Conservation (phyloP, 176 grass and related monocot genomes). For the Triticum dicoccoides region DNA sequence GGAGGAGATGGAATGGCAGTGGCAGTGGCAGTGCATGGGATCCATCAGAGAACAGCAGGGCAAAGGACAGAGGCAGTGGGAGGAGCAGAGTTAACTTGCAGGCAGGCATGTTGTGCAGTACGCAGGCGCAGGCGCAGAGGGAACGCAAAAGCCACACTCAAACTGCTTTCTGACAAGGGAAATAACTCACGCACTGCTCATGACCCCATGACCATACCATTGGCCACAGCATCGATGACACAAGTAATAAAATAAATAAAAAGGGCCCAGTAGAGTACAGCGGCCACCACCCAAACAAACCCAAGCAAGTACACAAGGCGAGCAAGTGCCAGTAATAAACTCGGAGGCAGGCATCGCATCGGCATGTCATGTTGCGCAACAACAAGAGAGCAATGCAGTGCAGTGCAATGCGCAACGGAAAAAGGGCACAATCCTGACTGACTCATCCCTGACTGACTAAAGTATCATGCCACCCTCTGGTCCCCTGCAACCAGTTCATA, state of each 20-base stretch:
- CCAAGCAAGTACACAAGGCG: background rate
- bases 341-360: too few relatives aligned
- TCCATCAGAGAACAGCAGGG: constrained; percentile 8
- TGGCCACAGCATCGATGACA: background rate
- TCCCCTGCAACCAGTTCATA: constrained; percentile 1
- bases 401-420: constrained; percentile 1
- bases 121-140: background rate
- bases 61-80: constrained; percentile 6
- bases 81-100: constrained; percentile 25
- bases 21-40: background rate
- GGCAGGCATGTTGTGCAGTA: constrained; percentile 43
- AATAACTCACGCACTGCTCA: constrained; percentile 30
- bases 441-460: constrained; percentile 31
- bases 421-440: constrained; percentile 26
- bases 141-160: constrained; percentile 24
- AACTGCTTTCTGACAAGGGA: constrained; percentile 36
- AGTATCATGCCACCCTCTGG: constrained; percentile 33
- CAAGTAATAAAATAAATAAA: background rate
- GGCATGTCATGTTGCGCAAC: too few relatives aligned
- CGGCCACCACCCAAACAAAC: too few relatives aligned
- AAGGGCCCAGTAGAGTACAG: too few relatives aligned
- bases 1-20: constrained; percentile 15
- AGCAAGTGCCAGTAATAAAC: too few relatives aligned
- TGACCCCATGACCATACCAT: constrained; percentile 1
- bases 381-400: too few relatives aligned